These are phyloP conservation scores for Venturia asperata DNA, from an alignment of 2,329 filamentous ascomycete genomes.

Conservation along the genomic window DNA sequence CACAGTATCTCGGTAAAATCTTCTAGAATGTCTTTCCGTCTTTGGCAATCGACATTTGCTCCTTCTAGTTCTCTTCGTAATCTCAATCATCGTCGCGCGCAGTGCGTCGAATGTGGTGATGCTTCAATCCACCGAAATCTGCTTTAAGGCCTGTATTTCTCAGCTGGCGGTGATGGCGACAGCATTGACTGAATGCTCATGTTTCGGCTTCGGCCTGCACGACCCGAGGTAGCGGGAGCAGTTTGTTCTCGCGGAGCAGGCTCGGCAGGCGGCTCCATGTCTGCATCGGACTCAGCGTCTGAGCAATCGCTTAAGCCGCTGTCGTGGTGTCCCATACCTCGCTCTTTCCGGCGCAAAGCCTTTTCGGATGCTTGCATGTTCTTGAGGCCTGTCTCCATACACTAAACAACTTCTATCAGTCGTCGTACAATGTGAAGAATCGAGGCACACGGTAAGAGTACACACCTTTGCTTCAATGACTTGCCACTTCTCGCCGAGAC, in stretches of 20 bases:
- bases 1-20: background rate
- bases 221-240: background rate
- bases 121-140: background rate
- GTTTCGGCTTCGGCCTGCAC: slow-evolving; percentile 8
- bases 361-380: slow-evolving; percentile 66
- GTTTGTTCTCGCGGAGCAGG: background rate
- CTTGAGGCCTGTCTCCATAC: slow-evolving; percentile 77
- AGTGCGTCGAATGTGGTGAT: background rate
- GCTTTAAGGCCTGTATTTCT: background rate
- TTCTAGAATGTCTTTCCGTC: background rate
- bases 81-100: background rate
- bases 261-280: slow-evolving; percentile 41
- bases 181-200: slow-evolving; percentile 37
- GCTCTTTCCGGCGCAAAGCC: slow-evolving; percentile 58
- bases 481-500: slow-evolving; percentile 49
- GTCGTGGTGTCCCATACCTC: slow-evolving; percentile 53
- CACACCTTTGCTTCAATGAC: slow-evolving; percentile 78
- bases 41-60: background rate
- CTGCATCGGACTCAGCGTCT: slow-evolving; percentile 41
- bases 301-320: slow-evolving; percentile 55
- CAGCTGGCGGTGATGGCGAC: slow-evolving; percentile 24
- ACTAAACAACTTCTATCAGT: slow-evolving; percentile 42
- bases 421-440: background rate
- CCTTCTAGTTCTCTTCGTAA: background rate
- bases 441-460: slow-evolving; percentile 24